A percentile compares a stretch with the other conserved stretches of the same genome.
These are phyloP conservation scores for Leccinum uliginosum DNA, from an alignment of 768 basidiomycete species.

Conservation along the genomic window DNA sequence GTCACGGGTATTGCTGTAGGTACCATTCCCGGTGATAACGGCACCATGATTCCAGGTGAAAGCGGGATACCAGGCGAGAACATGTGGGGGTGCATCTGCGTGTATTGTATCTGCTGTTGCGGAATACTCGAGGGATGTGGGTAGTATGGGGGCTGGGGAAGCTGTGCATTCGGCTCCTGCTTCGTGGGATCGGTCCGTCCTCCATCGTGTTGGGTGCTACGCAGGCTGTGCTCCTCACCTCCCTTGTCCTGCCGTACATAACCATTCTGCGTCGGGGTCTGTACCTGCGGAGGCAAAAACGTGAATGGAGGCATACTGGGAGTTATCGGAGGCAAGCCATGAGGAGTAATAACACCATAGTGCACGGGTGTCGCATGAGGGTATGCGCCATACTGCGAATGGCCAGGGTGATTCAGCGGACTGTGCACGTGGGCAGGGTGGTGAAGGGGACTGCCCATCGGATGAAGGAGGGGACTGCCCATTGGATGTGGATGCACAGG, in stretches of 20 bases:
- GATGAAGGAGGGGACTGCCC: slow-evolving; percentile 38
- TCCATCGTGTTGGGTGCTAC: slow-evolving; percentile 5
- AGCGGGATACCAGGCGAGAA: slow-evolving; percentile 31
- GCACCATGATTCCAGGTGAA: slow-evolving; percentile 29
- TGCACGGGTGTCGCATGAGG: slow-evolving; percentile 20
- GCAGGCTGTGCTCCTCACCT: slow-evolving; percentile 1
- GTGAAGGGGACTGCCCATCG: slow-evolving; percentile 30
- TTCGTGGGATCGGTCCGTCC: neutral
- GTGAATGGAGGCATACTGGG: slow-evolving; percentile 96
- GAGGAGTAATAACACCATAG: slow-evolving; percentile 55
- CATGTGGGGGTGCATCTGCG: slow-evolving; percentile 22
- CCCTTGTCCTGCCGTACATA: neutral
- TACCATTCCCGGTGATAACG: slow-evolving; percentile 24
- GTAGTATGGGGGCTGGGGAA: slow-evolving; percentile 11
- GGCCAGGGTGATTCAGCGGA: slow-evolving; percentile 28
- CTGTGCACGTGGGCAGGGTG: slow-evolving; percentile 31
- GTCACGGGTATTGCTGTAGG: slow-evolving; percentile 15
- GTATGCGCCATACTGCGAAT: slow-evolving; percentile 28
- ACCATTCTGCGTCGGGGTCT: slow-evolving; percentile 20
- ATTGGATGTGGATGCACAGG: slow-evolving; percentile 25
- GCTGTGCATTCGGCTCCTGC: slow-evolving; percentile 7
- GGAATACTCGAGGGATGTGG: slow-evolving; percentile 9
- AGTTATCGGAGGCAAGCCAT: slow-evolving; percentile 88
- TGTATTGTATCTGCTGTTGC: slow-evolving; percentile 21
- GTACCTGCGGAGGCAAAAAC: slow-evolving; percentile 57